A percentile compares a stretch with the other conserved stretches of the same genome.
phyloP scores from a whole-genome alignment of 2,329 filamentous ascomycete genomes.

The Macroventuria anomochaeta region DNA sequence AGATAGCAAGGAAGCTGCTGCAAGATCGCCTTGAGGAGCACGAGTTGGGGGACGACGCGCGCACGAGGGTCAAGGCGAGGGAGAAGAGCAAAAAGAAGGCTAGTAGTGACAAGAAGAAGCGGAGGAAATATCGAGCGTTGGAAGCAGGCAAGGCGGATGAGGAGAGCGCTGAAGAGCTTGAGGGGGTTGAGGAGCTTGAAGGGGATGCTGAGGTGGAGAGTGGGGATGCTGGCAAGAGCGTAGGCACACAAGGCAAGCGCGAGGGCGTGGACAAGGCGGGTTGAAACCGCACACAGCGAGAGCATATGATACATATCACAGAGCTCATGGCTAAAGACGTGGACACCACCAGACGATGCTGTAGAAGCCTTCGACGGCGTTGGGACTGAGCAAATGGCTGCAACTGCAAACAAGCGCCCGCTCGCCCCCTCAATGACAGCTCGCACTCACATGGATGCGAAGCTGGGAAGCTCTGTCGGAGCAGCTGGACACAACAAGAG shows the following conservation, averaged over 20 bases:
- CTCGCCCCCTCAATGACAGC: background rate
- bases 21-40: slow-evolving; percentile 78
- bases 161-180: slow-evolving; percentile 72
- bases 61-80: slow-evolving; percentile 68
- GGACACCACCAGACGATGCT: background rate
- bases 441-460: background rate
- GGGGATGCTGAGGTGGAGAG: slow-evolving; percentile 36
- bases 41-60: slow-evolving; percentile 72
- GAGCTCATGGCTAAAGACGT: background rate
- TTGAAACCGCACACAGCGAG: background rate
- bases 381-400: background rate
- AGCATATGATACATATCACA: background rate
- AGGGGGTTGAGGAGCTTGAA: slow-evolving; percentile 59
- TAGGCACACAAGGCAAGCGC: background rate
- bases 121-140: slow-evolving; percentile 70
- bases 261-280: slow-evolving; percentile 5
- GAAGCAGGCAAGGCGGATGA: slow-evolving; percentile 41
- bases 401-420: background rate
- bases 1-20: slow-evolving; percentile 78
- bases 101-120: slow-evolving; percentile 80
- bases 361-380: background rate
- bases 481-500: background rate
- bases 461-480: background rate
- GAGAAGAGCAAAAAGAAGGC: slow-evolving; percentile 72
- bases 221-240: background rate